phyloP scores from a whole-genome alignment of 306 rosid species.

The Cajanus cajan region DNA sequence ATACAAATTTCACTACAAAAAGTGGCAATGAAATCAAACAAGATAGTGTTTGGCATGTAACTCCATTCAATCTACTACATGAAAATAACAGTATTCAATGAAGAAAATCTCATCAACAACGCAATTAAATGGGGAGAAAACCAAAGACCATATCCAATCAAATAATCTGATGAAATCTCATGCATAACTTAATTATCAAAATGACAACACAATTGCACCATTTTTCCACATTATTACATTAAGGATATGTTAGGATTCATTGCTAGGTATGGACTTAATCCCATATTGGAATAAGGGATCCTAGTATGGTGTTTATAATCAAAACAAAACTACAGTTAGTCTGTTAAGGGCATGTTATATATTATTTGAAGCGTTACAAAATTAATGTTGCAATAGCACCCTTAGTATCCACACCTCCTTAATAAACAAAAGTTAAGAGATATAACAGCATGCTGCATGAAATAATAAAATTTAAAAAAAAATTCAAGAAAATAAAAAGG shows the following conservation, averaged over 20 bases:
- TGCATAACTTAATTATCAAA: slow-evolving; percentile 6
- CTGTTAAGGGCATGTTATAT: not conserved
- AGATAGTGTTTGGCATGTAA: slow-evolving; percentile 11
- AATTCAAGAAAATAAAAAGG: not conserved
- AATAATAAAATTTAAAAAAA: not conserved
- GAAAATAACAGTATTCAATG: not conserved
- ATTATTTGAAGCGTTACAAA: slow-evolving; percentile 21
- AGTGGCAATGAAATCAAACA: slow-evolving; percentile 11
- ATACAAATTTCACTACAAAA: not conserved
- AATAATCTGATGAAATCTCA: not conserved
- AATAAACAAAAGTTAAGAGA: not conserved
- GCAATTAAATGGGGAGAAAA: slow-evolving; percentile 1
- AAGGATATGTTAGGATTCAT: not conserved
- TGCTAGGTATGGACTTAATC: not conserved
- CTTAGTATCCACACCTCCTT: not conserved
- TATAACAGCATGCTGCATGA: not conserved
- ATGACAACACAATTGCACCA: not conserved
- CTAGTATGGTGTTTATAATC: not conserved
- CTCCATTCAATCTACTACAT: not conserved
- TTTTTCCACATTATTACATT: not conserved
- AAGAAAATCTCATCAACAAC: slow-evolving; percentile 4
- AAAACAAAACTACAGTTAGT: not conserved
- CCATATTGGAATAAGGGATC: not conserved
- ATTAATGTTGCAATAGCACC: slow-evolving; percentile 1
- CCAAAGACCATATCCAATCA: not conserved